phyloP scores from a whole-genome alignment of 2,329 filamentous ascomycete species.

The Nemania sp. region DNA sequence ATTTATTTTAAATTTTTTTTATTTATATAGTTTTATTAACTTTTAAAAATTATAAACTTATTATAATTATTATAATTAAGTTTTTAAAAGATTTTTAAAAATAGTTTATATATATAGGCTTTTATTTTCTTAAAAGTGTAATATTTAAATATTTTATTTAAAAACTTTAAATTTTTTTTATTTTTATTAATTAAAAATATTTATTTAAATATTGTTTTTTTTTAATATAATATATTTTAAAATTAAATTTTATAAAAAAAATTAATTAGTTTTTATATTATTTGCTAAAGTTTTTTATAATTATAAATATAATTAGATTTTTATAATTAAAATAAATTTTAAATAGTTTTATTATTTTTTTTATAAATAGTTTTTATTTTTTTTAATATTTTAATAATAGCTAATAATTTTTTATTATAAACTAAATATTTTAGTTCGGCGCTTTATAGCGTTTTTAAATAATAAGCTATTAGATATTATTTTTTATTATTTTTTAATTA shows the following conservation, averaged over 20 bases:
- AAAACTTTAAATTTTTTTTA: not conserved
- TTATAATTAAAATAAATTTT: slow-evolving; percentile 8
- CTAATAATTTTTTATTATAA: too few relatives aligned
- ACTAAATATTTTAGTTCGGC: not conserved
- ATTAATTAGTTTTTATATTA: not conserved
- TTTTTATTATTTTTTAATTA: not conserved
- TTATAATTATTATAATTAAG: too few relatives aligned
- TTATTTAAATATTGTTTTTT: slow-evolving; percentile 3
- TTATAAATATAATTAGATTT: too few relatives aligned
- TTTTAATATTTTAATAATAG: slow-evolving; percentile 4
- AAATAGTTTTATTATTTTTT: slow-evolving; percentile 1
- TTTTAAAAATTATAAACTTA: too few relatives aligned
- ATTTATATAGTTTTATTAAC: not conserved
- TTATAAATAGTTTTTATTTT: slow-evolving; percentile 4
- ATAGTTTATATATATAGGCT: not conserved
- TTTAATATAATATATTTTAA: slow-evolving; percentile 8
- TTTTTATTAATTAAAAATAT: not conserved
- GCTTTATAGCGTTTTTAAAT: not conserved
- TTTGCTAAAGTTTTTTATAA: not conserved
- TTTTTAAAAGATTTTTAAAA: too few relatives aligned
- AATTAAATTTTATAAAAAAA: slow-evolving; percentile 8
- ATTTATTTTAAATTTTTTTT: not conserved
- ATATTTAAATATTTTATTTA: slow-evolving; percentile 4
- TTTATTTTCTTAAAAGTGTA: not conserved
- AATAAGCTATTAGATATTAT: not conserved